Conservation (phyloP, 2,329 filamentous ascomycete species). For the Metarhizium rileyi region DNA sequence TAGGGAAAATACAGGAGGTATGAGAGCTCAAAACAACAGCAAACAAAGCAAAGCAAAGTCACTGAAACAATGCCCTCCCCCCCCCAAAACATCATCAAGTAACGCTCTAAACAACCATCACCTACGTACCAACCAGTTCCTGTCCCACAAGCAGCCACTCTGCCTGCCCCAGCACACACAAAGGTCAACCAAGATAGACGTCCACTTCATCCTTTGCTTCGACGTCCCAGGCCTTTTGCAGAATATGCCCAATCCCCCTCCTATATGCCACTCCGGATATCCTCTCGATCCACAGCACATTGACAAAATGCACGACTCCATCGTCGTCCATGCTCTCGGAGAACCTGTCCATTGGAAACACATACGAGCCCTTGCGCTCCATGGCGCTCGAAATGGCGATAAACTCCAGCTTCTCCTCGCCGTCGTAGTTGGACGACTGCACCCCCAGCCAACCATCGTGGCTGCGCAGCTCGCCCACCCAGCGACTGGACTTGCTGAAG, state of each 20-base stretch:
- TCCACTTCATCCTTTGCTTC: slow-evolving; percentile 30
- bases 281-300: slow-evolving; percentile 36
- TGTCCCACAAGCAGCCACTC: no score
- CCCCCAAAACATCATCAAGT: no score
- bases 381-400: slow-evolving; percentile 31
- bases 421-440: slow-evolving; percentile 36
- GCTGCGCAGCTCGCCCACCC: slow-evolving; percentile 33
- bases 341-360: slow-evolving; percentile 29
- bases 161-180: background rate
- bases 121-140: no score
- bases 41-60: no score
- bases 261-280: slow-evolving; percentile 32
- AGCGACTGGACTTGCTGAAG: slow-evolving; percentile 24
- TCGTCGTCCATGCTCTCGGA: slow-evolving; percentile 31
- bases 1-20: no score
- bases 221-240: slow-evolving; percentile 30
- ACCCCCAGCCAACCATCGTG: slow-evolving; percentile 36
- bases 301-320: slow-evolving; percentile 34
- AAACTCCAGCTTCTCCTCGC: slow-evolving; percentile 34
- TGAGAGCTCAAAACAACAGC: no score
- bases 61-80: no score
- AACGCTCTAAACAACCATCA: no score
- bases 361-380: slow-evolving; percentile 31
- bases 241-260: slow-evolving; percentile 32
- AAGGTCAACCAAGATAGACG: slow-evolving; percentile 28